phyloP scores from a whole-genome alignment of 2,329 filamentous ascomycete species.

The Gremmenia infestans region DNA sequence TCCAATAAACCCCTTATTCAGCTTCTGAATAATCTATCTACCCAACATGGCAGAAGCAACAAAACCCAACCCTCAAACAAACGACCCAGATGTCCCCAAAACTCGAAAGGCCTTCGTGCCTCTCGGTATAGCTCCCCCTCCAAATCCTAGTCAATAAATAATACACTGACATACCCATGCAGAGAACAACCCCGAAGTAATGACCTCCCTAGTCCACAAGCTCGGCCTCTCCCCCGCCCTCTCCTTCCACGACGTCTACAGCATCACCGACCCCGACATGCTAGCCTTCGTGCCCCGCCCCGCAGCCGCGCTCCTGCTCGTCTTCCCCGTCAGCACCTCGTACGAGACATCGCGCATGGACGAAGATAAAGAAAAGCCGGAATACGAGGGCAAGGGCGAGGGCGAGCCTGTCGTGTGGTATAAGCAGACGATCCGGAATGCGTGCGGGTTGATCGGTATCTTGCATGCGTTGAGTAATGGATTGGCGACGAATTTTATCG shows the following conservation, averaged over 20 bases:
- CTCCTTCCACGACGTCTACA: constrained; percentile 86
- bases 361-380: constrained; percentile 60
- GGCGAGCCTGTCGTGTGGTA: constrained; percentile 85
- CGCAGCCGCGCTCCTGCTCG: constrained; percentile 80
- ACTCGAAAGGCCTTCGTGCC: constrained; percentile 30
- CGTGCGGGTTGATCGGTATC: constrained; percentile 85
- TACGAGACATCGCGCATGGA: constrained; percentile 73
- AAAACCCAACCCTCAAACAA: constrained; percentile 1
- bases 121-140: constrained; percentile 20
- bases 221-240: constrained; percentile 78
- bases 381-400: constrained; percentile 65
- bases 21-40: too few species aligned
- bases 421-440: constrained; percentile 89
- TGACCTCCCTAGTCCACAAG: constrained; percentile 75
- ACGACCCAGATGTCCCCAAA: constrained; percentile 29
- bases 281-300: constrained; percentile 85
- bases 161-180: neutral
- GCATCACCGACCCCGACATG: constrained; percentile 77
- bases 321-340: constrained; percentile 76
- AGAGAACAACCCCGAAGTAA: constrained; percentile 72
- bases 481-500: constrained; percentile 56
- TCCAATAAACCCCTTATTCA: too few species aligned
- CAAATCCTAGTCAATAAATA: neutral
- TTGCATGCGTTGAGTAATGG: constrained; percentile 82
- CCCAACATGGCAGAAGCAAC: constrained; percentile 8